These are phyloP conservation scores for Tylopilus intermedius DNA, from an alignment of 768 basidiomycete genomes.

Conservation along the genomic window DNA sequence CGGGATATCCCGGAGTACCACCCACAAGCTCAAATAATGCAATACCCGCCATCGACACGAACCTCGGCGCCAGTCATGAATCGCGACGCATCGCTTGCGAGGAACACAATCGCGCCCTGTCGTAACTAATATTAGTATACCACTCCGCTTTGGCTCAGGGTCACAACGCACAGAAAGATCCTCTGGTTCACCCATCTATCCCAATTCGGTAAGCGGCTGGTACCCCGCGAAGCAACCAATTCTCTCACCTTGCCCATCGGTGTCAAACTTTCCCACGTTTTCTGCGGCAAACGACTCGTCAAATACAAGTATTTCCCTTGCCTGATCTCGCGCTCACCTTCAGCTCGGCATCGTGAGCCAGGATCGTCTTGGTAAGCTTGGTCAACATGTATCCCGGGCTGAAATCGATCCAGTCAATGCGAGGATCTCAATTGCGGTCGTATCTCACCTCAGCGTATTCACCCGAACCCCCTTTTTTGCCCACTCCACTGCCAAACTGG, in stretches of 20 bases:
- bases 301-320: neutral
- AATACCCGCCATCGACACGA: conserved; percentile 88
- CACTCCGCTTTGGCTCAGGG: neutral
- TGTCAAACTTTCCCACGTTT: conserved; percentile 79
- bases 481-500: conserved; percentile 93
- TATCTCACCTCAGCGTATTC: conserved; percentile 63
- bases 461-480: conserved; percentile 85
- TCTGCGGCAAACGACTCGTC: conserved; percentile 36
- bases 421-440: neutral
- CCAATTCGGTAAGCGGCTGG: conserved; percentile 19
- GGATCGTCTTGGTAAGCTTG: conserved; percentile 77
- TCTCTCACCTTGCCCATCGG: conserved; percentile 72
- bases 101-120: conserved; percentile 83
- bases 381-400: conserved; percentile 96
- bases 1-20: conserved; percentile 7
- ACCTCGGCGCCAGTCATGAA: conserved; percentile 88
- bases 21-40: conserved; percentile 42
- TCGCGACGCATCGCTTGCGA: conserved; percentile 83
- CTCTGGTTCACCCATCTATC: conserved; percentile 85
- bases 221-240: neutral
- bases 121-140: neutral
- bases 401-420: conserved; percentile 1
- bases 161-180: conserved; percentile 65
- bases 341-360: conserved; percentile 69
- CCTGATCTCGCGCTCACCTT: conserved; percentile 44